Base-by-base conservation (phyloP, 805 yeast species). In the Helenozyma rhizophorensis region DNA sequence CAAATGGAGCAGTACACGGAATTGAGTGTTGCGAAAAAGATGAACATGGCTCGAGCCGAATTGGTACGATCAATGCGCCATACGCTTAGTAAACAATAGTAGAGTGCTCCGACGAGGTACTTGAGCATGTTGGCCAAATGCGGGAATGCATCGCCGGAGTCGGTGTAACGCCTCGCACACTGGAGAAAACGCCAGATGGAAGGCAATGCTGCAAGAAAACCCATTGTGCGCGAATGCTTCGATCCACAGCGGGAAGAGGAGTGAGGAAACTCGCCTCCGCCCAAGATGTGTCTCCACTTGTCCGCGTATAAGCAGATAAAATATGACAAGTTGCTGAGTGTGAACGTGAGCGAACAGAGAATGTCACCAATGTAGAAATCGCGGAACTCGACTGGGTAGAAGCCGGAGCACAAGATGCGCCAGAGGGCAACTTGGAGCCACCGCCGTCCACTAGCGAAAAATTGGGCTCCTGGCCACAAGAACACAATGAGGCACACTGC, bases 91-190 rank as follows among this genome's bases (percentile, higher is more conserved):
- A 80, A 64, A 48, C 78, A 75, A 56, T 84, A 80, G 56, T 85
- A 87, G 14, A 74, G 48, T 2, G 83, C 71, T 2, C 89, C 73
- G 23, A 81, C 60, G 1, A 72, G 49, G 54, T 90, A 93, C 57
- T 93, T 93, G 21, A 68, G 49, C 69, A 86, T 86, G 50, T 93
- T 93, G 4, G 95, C 90, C 37, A 90, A 60, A 68, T 93, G 98
- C 0, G 98, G 98, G 53, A 93, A 93, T 84, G 89, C 82, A 50
- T 89, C 96, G 2, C 94, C 90, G 0, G 97, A 83, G 53, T 93
- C 98, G 17, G 80, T 76, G 54, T 72, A 93, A 72, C 98, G 94
- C 48, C 98, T 68, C 21, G 83, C 54, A 60, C 98, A 93, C 55
- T 93, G 98, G 35, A 90, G 53, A 36, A 84, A 76, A 61, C 98